These are phyloP conservation scores for Akebia trifoliata DNA, from an alignment of 164 flowering plant genomes.

Conservation along the genomic window DNA sequence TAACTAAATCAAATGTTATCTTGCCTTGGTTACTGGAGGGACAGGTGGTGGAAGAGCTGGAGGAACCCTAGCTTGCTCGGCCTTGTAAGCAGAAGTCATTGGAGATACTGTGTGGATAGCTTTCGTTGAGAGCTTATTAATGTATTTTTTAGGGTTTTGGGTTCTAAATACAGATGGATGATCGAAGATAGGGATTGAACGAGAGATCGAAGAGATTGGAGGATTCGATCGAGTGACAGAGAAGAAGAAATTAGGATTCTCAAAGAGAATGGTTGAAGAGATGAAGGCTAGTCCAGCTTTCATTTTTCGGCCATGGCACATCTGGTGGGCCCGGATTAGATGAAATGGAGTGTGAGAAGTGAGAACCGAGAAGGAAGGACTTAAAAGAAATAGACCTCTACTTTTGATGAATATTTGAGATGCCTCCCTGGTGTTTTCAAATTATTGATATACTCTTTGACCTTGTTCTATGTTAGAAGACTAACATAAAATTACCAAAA, in stretches of 20 bases:
- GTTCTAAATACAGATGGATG: not conserved
- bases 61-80: constrained; percentile 59
- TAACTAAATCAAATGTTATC: not conserved
- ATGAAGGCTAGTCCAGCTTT: constrained; percentile 11
- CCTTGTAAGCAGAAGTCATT: constrained; percentile 48
- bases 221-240: constrained; percentile 2
- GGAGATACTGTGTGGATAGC: constrained; percentile 9
- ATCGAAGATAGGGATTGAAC: constrained; percentile 1
- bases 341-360: no score
- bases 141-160: not conserved
- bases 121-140: not conserved
- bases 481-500: no score
- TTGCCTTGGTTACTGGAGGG: constrained; percentile 55
- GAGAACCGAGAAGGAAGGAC: no score
- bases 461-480: no score
- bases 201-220: not conserved
- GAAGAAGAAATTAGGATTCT: constrained; percentile 11
- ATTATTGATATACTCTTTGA: no score
- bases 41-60: constrained; percentile 45
- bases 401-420: no score
- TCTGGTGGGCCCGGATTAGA: not conserved
- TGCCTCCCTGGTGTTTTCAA: no score
- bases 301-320: constrained; percentile 12
- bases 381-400: no score
- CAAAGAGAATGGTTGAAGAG: constrained; percentile 16